Evolutionary conservation across 2,329 filamentous ascomycete species (phyloP).

Genomic region (Paraconiothyrium sp.): DNA sequence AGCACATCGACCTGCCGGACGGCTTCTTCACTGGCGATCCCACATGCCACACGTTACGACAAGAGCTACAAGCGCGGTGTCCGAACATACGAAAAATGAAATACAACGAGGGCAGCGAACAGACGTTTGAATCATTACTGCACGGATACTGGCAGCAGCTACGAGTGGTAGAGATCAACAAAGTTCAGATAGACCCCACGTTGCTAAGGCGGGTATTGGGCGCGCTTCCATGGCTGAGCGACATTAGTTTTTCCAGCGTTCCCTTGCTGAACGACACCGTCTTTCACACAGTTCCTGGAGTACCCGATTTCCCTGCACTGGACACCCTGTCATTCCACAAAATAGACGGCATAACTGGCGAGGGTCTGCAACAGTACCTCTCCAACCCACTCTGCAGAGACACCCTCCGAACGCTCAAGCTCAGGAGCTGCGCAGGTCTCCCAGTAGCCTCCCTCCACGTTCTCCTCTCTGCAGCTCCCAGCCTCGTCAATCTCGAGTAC

Average conservation of each 20-base stretch:
- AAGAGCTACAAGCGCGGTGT: constrained; percentile 86
- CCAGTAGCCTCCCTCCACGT: constrained; percentile 68
- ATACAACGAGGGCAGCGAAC: constrained; percentile 81
- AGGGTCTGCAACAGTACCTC: constrained; percentile 76
- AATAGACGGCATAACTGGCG: constrained; percentile 74
- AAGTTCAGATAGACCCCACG: constrained; percentile 74
- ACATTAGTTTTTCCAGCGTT: constrained; percentile 77
- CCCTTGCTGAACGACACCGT: constrained; percentile 78
- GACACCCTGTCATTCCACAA: constrained; percentile 77
- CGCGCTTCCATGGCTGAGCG: constrained; percentile 72
- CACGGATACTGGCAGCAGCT: constrained; percentile 74
- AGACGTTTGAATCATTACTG: constrained; percentile 75
- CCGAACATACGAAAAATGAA: constrained; percentile 88
- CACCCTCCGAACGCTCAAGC: constrained; percentile 72
- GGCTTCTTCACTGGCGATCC: constrained; percentile 86
- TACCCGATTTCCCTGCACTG: constrained; percentile 78
- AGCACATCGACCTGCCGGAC: constrained; percentile 89
- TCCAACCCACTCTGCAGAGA: constrained; percentile 64
- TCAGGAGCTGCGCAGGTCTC: constrained; percentile 75
- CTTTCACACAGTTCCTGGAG: constrained; percentile 71
- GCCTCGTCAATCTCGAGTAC: constrained; percentile 68
- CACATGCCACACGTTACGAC: constrained; percentile 76
- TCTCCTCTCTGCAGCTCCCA: constrained; percentile 66
- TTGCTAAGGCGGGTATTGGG: constrained; percentile 76
- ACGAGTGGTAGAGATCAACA: constrained; percentile 76